Base-by-base conservation (phyloP, 768 basidiomycete species). In the Mrakia hoshinonis region DNA sequence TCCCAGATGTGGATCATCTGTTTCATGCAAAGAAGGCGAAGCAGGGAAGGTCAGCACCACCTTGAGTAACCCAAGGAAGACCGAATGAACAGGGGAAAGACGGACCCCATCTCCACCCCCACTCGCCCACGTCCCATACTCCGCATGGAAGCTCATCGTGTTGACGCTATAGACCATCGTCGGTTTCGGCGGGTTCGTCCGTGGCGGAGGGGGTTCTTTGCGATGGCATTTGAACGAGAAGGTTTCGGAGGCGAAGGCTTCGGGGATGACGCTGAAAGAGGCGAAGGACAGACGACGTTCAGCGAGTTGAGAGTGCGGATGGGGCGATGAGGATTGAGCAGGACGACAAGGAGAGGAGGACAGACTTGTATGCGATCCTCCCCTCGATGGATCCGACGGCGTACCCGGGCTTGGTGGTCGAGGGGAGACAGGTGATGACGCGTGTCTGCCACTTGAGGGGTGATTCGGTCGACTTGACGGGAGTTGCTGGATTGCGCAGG, bases 371-470 rank as follows among this genome's bases (percentile, higher is more conserved):
- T 3, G 93, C 94, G 2, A 97, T 92, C 71, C 95, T 85, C 29
- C 95, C 82, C 74, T 82, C 82, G 18, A 82, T 77, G 74, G 81
- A 81, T 0, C 81, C 82, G 7, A 82, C 73, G 0, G 81, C 81
- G 69, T 79, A 82, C 0, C 80, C 81, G 4, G 72, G 72, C n/a
- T 67, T 67, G 5, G 90, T 89, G 20, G 86, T 84, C 5, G 87
- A 84, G 20, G 88, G 88, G 77, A 92, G 91, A 77, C 90, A 92
- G 5, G 90, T 86, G 18, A 92, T 85, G 5, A 90, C 88, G 43
- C 92, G 86, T 18, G 91, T 93, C 81, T 95, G 92, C 90, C 89
- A 92, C 77, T 95, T 96, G 72, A 98, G 80, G 0, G 95, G 92
- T 0, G 92, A 95, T 31, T 82, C 80, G 73, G 91, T 38, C 13